phyloP scores from a whole-genome alignment of 352 stramenopile species.

The Blastocystis sp. region DNA sequence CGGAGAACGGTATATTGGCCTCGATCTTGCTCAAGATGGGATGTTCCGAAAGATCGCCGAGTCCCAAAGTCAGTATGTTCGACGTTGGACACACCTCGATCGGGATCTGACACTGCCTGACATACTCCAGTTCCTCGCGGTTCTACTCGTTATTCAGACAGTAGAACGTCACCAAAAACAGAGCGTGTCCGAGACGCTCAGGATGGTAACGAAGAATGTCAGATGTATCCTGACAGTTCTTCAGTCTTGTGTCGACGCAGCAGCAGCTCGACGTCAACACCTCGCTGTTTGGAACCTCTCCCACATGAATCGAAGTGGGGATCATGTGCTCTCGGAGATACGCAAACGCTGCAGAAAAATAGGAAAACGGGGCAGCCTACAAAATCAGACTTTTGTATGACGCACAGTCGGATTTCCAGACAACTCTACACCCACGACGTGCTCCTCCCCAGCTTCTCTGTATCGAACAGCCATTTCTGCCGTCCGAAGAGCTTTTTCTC shows the following conservation, averaged over 20 bases:
- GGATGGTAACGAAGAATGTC: slow-evolving; percentile 14
- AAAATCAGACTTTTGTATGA: not conserved
- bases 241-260: not conserved
- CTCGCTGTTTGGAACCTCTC: not conserved
- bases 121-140: not conserved
- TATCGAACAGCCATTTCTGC: slow-evolving; percentile 19
- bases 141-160: not conserved
- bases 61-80: slow-evolving; percentile 10
- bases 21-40: not conserved
- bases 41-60: not conserved
- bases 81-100: slow-evolving; percentile 44
- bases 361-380: slow-evolving; percentile 7
- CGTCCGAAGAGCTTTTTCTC: not conserved
- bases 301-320: not conserved
- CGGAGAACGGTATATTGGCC: not conserved
- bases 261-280: not conserved
- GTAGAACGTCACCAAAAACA: not conserved
- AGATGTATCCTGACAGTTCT: not conserved
- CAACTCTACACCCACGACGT: slow-evolving; percentile 1
- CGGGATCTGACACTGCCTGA: not conserved
- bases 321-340: not conserved
- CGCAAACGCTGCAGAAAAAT: not conserved
- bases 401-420: slow-evolving; percentile 9
- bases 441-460: not conserved
- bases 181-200: slow-evolving; percentile 4